phyloP scores from a whole-genome alignment of 192 early-diverging fungal species.

The Gorgonomyces haynaldii region DNA sequence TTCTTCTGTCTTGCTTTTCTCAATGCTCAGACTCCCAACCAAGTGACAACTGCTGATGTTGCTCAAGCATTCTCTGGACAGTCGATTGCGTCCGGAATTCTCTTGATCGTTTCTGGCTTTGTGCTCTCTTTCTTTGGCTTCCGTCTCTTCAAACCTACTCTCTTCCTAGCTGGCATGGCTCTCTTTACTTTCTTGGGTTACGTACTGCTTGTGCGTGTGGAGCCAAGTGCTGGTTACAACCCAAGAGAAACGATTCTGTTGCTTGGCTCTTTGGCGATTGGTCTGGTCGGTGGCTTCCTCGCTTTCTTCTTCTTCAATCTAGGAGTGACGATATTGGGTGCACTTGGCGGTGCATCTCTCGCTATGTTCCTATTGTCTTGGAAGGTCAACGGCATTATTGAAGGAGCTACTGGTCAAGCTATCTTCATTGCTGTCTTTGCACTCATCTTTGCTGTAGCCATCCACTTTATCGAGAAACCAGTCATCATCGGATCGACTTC shows the following conservation, averaged over 20 bases:
- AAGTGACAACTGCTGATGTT: too few species aligned
- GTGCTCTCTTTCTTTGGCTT: slow-evolving; percentile 17
- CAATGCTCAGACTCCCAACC: too few species aligned
- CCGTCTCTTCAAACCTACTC: slow-evolving; percentile 12
- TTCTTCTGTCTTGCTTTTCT: too few species aligned
- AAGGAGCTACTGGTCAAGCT: slow-evolving; percentile 6
- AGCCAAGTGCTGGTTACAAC: slow-evolving; percentile 16
- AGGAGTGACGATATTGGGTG: slow-evolving; percentile 18
- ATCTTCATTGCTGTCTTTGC: slow-evolving; percentile 11
- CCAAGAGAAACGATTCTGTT: slow-evolving; percentile 12
- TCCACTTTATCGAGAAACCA: slow-evolving; percentile 15
- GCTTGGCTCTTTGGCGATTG: slow-evolving; percentile 15
- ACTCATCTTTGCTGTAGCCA: slow-evolving; percentile 1
- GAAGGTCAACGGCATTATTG: slow-evolving; percentile 13
- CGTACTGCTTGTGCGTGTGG: background rate
- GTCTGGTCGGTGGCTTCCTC: slow-evolving; percentile 18
- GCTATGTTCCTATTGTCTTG: slow-evolving; percentile 15
- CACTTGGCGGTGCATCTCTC: slow-evolving; percentile 14
- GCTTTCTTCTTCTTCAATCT: slow-evolving; percentile 15
- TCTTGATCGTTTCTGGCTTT: slow-evolving; percentile 14
- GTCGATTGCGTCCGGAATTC: slow-evolving; percentile 12
- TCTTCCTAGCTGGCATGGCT: slow-evolving; percentile 18
- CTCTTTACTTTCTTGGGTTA: slow-evolving; percentile 1
- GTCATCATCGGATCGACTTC: slow-evolving; percentile 18
- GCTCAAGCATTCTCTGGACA: background rate